Evolutionary conservation across 2,329 filamentous ascomycete species (phyloP), one percentile per base, ranked within the genome.

Genomic region (Colletotrichum navitas): DNA sequence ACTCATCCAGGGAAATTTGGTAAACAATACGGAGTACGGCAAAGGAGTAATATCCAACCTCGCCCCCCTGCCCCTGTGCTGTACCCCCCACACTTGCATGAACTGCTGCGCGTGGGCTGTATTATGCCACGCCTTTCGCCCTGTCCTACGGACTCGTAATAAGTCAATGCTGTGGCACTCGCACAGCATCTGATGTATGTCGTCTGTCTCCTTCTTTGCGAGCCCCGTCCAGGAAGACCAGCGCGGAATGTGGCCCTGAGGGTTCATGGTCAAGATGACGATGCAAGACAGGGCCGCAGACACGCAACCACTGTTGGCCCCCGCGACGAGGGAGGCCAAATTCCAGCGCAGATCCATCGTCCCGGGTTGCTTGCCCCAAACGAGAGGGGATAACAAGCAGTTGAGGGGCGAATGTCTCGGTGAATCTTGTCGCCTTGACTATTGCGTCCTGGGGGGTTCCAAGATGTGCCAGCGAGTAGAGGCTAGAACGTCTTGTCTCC

Each of bases 21-120:
- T 71, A 68, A 68, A 68, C 63, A 68, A 70, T 4, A 67, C 29
- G n/a, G n/a, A n/a, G 2, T 29, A 67, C 56, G 56, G 55, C 7
- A 32, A 34, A 43, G 29, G 21, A 43, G 45, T 36, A 14, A 52
- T 32, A 59, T 51, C 43, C 14, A 26, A 36, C 43, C 26, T 43
- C 45, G 8, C 34, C 14, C 18, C 24, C 3, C 26, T 26, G 41
- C 41, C 41, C 14, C 41, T 41, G 43, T 34, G 24, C 12, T 8
- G 39, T 32, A 51, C 5, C n/a, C 36, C 41, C 29, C 29, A 45
- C 26, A 54, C 24, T 34, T 65, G 45, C 18, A n/a, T 26, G 63
- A 60, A 45, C 45, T 47, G n/a, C 39, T 52, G 39, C 24, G 18
- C 24, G 43, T 61, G 16, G 41, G n/a, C 29, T 49, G 43, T 21